Evolutionary conservation across 2,329 filamentous ascomycete species (phyloP).

Genomic region (Fusarium sp.): DNA sequence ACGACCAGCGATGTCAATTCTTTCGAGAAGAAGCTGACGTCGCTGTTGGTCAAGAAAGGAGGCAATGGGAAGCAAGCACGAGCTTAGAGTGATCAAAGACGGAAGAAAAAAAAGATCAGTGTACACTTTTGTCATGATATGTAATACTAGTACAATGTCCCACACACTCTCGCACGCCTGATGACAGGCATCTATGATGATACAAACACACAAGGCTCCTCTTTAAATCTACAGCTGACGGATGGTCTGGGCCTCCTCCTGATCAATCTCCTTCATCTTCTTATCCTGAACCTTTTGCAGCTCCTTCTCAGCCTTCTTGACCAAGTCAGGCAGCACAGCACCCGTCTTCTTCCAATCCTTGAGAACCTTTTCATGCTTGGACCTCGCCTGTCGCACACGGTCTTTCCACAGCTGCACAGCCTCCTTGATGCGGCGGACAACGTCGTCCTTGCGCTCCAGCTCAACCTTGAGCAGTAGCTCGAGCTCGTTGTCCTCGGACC

Average conservation of each 20-base stretch:
- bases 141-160: constrained; percentile 43
- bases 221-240: constrained; percentile 49
- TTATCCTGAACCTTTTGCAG: constrained; percentile 63
- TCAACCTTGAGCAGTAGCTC: constrained; percentile 67
- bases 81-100: constrained; percentile 34
- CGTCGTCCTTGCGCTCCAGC: constrained; percentile 61
- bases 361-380: constrained; percentile 60
- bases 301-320: constrained; percentile 59
- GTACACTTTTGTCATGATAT: constrained; percentile 44
- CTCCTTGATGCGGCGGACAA: constrained; percentile 56
- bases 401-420: constrained; percentile 63
- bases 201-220: not conserved
- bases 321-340: constrained; percentile 58
- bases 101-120: constrained; percentile 27
- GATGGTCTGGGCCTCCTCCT: constrained; percentile 60
- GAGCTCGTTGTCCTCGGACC: constrained; percentile 66
- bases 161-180: constrained; percentile 25
- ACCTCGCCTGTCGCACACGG: constrained; percentile 58
- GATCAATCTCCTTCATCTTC: constrained; percentile 62
- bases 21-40: constrained; percentile 54
- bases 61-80: constrained; percentile 37
- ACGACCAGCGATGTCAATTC: constrained; percentile 45
- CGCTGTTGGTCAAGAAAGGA: constrained; percentile 42
- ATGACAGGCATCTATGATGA: constrained; percentile 14
- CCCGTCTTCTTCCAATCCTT: constrained; percentile 60